phyloP scores from a whole-genome alignment of 1,139 yeast genomes.

The Yamadazyma triangularis region DNA sequence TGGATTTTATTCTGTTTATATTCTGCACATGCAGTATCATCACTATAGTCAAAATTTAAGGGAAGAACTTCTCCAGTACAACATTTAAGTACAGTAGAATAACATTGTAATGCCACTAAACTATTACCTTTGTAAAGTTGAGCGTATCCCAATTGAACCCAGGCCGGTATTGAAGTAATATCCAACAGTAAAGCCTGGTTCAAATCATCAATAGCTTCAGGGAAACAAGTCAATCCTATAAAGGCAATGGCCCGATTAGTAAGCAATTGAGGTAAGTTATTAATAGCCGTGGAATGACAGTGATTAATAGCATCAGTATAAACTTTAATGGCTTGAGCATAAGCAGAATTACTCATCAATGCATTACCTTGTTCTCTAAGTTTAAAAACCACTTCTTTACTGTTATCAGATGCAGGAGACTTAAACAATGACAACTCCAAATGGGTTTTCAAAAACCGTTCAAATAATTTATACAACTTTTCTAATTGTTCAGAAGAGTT shows the following conservation, averaged over 20 bases:
- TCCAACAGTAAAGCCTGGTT: constrained; percentile 29
- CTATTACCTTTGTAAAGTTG: constrained; percentile 41
- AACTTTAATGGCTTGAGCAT: constrained; percentile 38
- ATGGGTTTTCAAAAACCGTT: constrained; percentile 8
- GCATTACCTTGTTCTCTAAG: constrained; percentile 42
- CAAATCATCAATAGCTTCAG: constrained; percentile 38
- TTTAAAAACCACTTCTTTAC: constrained; percentile 9
- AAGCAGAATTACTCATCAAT: constrained; percentile 32
- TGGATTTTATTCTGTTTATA: constrained; percentile 20
- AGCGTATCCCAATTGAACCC: constrained; percentile 46
- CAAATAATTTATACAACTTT: constrained; percentile 8
- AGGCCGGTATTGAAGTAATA: constrained; percentile 37
- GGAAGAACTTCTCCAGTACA: constrained; percentile 32
- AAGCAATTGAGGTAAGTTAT: constrained; percentile 28
- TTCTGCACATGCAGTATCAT: constrained; percentile 11
- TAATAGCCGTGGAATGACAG: constrained; percentile 13
- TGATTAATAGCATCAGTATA: constrained; percentile 36
- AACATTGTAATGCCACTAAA: constrained; percentile 30
- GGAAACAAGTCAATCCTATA: constrained; percentile 40
- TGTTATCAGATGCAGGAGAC: not conserved
- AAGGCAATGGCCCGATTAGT: constrained; percentile 42
- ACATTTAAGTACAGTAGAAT: constrained; percentile 28
- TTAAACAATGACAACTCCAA: constrained; percentile 6
- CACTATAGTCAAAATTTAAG: constrained; percentile 11
- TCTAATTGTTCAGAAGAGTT: constrained; percentile 6